Evolutionary conservation across 805 yeast species (phyloP).

Genomic region (Metschnikowia matae): DNA sequence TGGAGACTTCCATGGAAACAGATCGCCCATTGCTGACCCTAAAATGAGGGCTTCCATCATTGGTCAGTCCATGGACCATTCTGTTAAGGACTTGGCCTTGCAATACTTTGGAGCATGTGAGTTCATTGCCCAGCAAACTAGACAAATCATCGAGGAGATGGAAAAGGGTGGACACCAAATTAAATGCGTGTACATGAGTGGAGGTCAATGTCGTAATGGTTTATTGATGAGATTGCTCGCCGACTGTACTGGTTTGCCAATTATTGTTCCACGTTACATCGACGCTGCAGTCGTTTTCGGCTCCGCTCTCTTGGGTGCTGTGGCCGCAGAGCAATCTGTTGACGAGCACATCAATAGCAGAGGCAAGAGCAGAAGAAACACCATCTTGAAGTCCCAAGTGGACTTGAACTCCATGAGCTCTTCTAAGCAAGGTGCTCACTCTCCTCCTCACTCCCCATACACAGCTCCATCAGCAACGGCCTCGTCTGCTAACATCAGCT

Average conservation of each 20-base stretch:
- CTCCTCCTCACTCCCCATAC: conserved; percentile 57
- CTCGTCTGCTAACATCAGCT: conserved; percentile 52
- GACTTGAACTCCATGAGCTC: conserved; percentile 21
- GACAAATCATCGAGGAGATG: conserved; percentile 90
- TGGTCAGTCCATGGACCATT: conserved; percentile 88
- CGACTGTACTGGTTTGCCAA: conserved; percentile 87
- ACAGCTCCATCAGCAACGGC: conserved; percentile 81
- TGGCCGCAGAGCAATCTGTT: conserved; percentile 71
- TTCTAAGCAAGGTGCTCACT: conserved; percentile 7
- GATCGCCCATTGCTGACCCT: conserved; percentile 97
- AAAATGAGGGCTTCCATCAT: conserved; percentile 87
- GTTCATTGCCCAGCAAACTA: conserved; percentile 94
- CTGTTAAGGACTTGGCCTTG: conserved; percentile 79
- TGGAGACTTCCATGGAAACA: conserved; percentile 94
- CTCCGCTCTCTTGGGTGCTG: conserved; percentile 91
- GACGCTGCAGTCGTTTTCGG: conserved; percentile 98
- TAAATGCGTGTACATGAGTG: conserved; percentile 78
- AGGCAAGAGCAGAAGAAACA: conserved; percentile 36
- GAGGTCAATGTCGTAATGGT: conserved; percentile 95
- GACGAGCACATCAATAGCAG: conserved; percentile 29
- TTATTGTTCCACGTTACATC: conserved; percentile 88
- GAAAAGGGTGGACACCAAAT: conserved; percentile 73
- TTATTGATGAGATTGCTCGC: conserved; percentile 85
- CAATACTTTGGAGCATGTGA: conserved; percentile 93
- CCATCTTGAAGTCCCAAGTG: conserved; percentile 30